A percentile compares a stretch with the other conserved stretches of the same genome.
Conservation (phyloP, 2,329 filamentous ascomycete species). For the Epichloe hybrida region DNA sequence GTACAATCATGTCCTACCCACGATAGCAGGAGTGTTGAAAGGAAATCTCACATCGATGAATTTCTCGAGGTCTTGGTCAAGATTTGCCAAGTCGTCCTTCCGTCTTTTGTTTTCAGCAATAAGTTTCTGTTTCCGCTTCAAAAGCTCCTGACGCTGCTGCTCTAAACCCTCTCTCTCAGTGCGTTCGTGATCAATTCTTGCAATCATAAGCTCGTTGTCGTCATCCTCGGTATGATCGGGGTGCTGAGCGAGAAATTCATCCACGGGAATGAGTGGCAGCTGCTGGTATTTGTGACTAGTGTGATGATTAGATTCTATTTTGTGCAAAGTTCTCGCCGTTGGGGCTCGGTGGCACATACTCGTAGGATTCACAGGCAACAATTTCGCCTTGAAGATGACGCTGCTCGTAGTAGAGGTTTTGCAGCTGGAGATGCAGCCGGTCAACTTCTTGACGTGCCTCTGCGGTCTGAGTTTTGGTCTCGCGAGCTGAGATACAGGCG, state of each 20-base stretch:
- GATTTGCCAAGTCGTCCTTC: conserved; percentile 80
- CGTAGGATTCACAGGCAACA: conserved; percentile 75
- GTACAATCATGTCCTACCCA: neutral
- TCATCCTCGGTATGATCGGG: conserved; percentile 60
- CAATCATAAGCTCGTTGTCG: conserved; percentile 75
- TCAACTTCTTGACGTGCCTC: conserved; percentile 87
- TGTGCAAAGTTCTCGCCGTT: neutral
- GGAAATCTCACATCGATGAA: conserved; percentile 64
- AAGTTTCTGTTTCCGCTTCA: conserved; percentile 51
- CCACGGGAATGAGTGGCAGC: conserved; percentile 69
- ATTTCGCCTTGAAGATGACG: conserved; percentile 84
- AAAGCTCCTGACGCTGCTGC: conserved; percentile 63
- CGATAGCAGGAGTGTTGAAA: neutral
- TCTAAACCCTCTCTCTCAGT: conserved; percentile 74
- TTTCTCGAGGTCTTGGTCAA: conserved; percentile 85
- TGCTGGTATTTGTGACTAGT: conserved; percentile 75
- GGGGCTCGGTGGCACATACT: conserved; percentile 43
- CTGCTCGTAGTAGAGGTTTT: conserved; percentile 96
- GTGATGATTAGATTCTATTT: neutral
- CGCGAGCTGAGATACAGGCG: conserved; percentile 66
- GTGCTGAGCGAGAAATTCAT: conserved; percentile 65
- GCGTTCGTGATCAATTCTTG: conserved; percentile 83
- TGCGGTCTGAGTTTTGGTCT: conserved; percentile 75
- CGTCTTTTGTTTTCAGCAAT: conserved; percentile 72
- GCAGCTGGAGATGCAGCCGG: conserved; percentile 76